Percentiles rank a stretch among this genome's conserved stretches.
Conservation (phyloP, 441 rosid species). For the Jatropha podagrica region DNA sequence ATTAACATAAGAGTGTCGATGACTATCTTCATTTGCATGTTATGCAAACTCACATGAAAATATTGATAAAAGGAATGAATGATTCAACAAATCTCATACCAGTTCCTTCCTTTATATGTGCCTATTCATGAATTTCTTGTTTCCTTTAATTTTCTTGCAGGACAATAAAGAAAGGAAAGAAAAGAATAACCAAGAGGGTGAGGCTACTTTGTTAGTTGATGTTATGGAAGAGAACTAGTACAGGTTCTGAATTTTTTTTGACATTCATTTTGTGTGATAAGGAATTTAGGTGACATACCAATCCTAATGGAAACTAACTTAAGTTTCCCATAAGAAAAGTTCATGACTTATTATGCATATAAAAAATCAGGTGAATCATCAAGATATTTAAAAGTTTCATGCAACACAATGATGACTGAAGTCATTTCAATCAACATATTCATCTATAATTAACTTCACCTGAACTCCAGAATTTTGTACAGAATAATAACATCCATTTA, state of each 20-base stretch:
- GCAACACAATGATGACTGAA: neutral
- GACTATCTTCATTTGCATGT: conserved; percentile 33
- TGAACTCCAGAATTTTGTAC: neutral
- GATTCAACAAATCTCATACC: neutral
- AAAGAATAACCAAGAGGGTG: conserved; percentile 26
- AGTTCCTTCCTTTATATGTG: conserved; percentile 25
- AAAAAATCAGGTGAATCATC: neutral
- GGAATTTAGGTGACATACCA: conserved; percentile 23
- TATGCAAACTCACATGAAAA: neutral
- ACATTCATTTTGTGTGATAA: conserved; percentile 31
- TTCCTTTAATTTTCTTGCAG: conserved; percentile 7
- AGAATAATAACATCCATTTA: neutral
- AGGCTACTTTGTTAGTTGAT: conserved; percentile 19
- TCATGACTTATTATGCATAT: neutral
- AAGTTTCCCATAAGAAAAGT: neutral
- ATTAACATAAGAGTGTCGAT: conserved; percentile 3
- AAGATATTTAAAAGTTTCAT: neutral
- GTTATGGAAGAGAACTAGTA: conserved; percentile 13
- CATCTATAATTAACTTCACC: neutral
- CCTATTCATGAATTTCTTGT: conserved; percentile 21
- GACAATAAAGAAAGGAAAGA: conserved; percentile 5
- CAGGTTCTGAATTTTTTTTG: conserved; percentile 18
- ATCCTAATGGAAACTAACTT: neutral
- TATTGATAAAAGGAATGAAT: neutral
- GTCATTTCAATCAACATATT: neutral